Conservation (phyloP, 2,329 filamentous ascomycete species). For the Aspergillus luchuensis region DNA sequence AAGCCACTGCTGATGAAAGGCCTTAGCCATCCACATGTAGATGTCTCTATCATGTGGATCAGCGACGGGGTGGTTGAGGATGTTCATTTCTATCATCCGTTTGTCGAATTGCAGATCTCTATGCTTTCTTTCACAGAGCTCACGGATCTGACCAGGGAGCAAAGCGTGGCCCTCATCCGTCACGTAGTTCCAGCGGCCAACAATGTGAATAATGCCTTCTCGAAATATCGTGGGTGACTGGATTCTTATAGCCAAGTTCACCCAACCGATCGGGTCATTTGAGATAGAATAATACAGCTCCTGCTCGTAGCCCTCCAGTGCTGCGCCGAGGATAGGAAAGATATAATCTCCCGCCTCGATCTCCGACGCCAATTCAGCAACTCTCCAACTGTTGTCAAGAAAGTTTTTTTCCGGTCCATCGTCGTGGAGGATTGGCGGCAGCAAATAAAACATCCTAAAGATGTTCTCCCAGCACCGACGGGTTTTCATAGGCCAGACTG, state of each 20-base stretch:
- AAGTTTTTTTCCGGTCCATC: background rate
- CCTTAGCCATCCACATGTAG: slow-evolving; percentile 15
- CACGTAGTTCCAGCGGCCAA: slow-evolving; percentile 34
- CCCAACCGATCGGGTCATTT: slow-evolving; percentile 48
- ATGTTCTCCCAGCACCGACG: slow-evolving; percentile 18
- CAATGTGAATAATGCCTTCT: slow-evolving; percentile 34
- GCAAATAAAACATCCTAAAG: slow-evolving; percentile 15
- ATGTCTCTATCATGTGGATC: background rate
- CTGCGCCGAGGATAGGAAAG: slow-evolving; percentile 49
- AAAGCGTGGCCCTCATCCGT: slow-evolving; percentile 17
- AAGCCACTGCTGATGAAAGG: slow-evolving; percentile 47
- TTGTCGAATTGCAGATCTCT: slow-evolving; percentile 28
- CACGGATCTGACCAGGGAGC: slow-evolving; percentile 23
- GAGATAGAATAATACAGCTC: slow-evolving; percentile 50
- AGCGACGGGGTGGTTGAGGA: slow-evolving; percentile 26
- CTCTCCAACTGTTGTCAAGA: slow-evolving; percentile 22
- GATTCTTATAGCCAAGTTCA: slow-evolving; percentile 34
- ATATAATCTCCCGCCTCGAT: slow-evolving; percentile 48
- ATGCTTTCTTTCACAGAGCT: slow-evolving; percentile 29
- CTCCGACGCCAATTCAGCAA: slow-evolving; percentile 51
- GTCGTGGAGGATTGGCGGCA: slow-evolving; percentile 7
- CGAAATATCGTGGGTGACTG: slow-evolving; percentile 31
- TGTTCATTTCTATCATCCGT: slow-evolving; percentile 29
- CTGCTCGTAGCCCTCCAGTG: slow-evolving; percentile 49
- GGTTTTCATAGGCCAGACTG: slow-evolving; percentile 12